Percentiles rank a stretch among this genome's conserved stretches.
phyloP scores from a whole-genome alignment of 225 moss, liverwort and hornwort genomes.

The Pseudisothecium myosuroides region DNA sequence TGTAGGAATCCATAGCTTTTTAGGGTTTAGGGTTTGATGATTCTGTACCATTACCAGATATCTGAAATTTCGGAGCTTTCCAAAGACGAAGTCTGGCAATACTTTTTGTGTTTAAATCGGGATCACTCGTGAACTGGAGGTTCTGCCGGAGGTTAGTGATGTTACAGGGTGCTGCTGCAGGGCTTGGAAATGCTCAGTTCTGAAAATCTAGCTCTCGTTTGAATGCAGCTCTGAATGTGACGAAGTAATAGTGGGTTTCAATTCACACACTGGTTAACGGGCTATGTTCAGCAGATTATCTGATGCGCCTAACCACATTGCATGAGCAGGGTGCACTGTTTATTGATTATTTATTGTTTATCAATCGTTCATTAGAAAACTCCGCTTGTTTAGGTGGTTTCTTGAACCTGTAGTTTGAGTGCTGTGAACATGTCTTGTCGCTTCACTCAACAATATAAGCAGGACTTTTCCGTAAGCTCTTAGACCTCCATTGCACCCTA shows the following conservation, averaged over 20 bases:
- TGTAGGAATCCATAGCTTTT: background rate
- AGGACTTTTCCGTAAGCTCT: background rate
- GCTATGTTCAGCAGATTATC: background rate
- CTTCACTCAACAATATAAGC: background rate
- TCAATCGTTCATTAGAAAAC: background rate
- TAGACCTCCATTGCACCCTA: background rate
- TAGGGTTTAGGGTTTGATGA: background rate
- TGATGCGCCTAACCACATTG: background rate
- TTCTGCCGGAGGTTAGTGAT: background rate
- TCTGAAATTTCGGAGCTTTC: background rate
- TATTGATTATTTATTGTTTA: background rate
- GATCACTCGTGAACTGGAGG: background rate
- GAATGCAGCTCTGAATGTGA: background rate
- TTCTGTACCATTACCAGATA: background rate
- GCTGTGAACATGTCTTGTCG: background rate
- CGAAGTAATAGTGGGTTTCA: background rate
- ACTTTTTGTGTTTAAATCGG: background rate
- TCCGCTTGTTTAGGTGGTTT: background rate
- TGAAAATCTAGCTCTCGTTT: background rate
- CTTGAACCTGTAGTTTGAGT: background rate
- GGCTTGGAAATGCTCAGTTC: background rate
- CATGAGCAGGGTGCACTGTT: background rate
- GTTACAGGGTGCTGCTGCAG: background rate
- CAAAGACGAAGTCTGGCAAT: background rate
- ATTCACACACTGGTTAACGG: background rate